Evolutionary conservation across 2,329 filamentous ascomycete genomes (phyloP), one percentile per base, ranked within the genome.

Genomic region (Pyrenochaeta sp.): DNA sequence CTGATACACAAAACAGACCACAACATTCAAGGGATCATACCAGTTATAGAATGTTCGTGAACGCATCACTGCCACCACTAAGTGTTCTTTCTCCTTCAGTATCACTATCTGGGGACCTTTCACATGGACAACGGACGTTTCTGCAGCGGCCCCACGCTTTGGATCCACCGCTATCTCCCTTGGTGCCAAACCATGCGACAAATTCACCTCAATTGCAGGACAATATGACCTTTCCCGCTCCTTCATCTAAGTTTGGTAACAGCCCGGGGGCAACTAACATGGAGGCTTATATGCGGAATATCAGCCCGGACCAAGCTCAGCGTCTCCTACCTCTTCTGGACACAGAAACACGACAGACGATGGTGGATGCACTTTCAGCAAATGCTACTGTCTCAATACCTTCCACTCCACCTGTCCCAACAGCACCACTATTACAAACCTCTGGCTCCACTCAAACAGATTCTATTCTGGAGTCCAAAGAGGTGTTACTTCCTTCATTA

Each of bases 271-370:
- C 44, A 41, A 18, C 49, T 7, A 39, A 35, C 15, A 39, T 64
- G 14, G 36, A 37, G 18, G 43, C 43, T 11, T 64, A 55, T 40
- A 52, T 67, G 31, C 57, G 43, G 20, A 57, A 46, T 15, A 31
- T 60, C 11, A 55, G 21, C 14, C 20, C 27, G 11, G 54, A 50
- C 17, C 58, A 60, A 41, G 45, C 57, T 15, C 31, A 44, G 14
- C 30, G 29, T 15, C 36, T 64, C 9, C 30, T 59, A 15, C 44
- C 58, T 7, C 14, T 55, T 2, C 7, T 64, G 10, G 49, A 46
- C 17, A 29, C 44, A 2, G 39, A 54, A 27, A 45, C 45, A 42
- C 52, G 47, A 20, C 51, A 52, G 27, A 35, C 49, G 3, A 20
- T 52, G 3, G 30, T 42, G 20, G 43, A 31, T 12, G 41, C 2